Base-by-base conservation (phyloP, 1,139 yeast species). In the Keqinozyma sinolaborantium region DNA sequence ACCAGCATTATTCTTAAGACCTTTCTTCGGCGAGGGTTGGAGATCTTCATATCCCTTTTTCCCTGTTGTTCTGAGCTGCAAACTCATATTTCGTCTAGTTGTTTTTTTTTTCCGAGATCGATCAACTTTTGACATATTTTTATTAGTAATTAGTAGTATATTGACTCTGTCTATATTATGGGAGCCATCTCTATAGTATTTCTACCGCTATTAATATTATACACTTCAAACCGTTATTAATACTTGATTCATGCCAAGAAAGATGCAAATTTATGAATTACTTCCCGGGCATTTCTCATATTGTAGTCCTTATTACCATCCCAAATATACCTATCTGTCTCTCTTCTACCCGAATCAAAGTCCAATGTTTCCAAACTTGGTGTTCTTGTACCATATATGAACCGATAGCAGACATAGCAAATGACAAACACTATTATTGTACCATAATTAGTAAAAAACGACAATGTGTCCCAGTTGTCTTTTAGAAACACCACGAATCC, bases 301-400 rank as follows among this genome's bases (percentile, higher is more conserved):
- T 67, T 64, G 39, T 65, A 67, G 30, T 66, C 72, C 36, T 62
- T 53, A 14, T 79, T 83, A 30, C 81, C 85, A 44, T 79, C 83
- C 86, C 86, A 79, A 25, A 79, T 74, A 40, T 73, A 75, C 30
- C 82, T 56, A 50, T 80, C 87, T 58, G 77, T 73, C 47, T 83
- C 94, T 30, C 88, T 71, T 47, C 95, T 68, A 2, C 94, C 95
- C 0, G 85, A 72, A 50, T 83, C 95, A 42, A 83, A 67, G 52
- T 86, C 95, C 35, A 86, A 55, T 16, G 80, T 77, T 39, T 79
- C 85, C 30, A 84, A 58, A 34, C 84, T 73, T 15, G 73, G 78
- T 10, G 74, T 56, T 30, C 76, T 66, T 1, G 86, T 73, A 10
- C 83, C 73, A 41, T 73, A 70, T 12, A 74, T 47, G 4, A 74